Evolutionary conservation across 306 rosid species (phyloP), one percentile per base, ranked within the genome.

Genomic region (Lithocarpus polystachyus): DNA sequence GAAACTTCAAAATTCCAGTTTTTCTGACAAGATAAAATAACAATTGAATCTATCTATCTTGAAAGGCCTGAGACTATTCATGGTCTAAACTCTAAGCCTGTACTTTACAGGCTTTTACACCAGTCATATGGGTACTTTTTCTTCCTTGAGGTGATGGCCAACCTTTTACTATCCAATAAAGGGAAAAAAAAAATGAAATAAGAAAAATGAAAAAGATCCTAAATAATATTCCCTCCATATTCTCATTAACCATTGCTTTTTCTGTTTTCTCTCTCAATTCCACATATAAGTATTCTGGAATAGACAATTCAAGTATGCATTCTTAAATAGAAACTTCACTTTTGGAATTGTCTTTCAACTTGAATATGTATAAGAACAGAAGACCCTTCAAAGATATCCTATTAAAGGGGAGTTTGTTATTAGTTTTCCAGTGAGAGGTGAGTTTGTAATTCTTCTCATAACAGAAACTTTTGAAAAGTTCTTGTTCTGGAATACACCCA

Each of bases 191-290:
- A 13, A 12, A 12, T 2, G 53, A 2, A 48, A 48, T 2, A 3
- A 10, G 53, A 48, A 11, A 10, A 48, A 59, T 13, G 4, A 3
- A 3, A 48, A 19, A 28, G 56, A 60, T 64, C 56, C 73, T 20
- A 24, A 65, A 33, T 76, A 76, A 76, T 76, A 76, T 76, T 76
- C 73, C 73, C 73, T 28, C 20, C 64, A 52, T 65, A 51, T 65
- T 31, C 73, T 52, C 35, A 59, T 11, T 4, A 23, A 10, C 20
- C 53, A 13, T 13, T 1, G 4, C 24, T 40, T 15, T 14, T 2
- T 62, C 79, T 19, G 3, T 61, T 10, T 48, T 45, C 4, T 57
- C 20, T 74, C 51, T 73, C 24, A 57, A 1, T 13, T 26, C 31
- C 40, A 35, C 23, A 35, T 9, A 23, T 14, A 59, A 59, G 68